phyloP scores from a whole-genome alignment of 2,329 filamentous ascomycete species.

The Pestalotiopsis sp. region DNA sequence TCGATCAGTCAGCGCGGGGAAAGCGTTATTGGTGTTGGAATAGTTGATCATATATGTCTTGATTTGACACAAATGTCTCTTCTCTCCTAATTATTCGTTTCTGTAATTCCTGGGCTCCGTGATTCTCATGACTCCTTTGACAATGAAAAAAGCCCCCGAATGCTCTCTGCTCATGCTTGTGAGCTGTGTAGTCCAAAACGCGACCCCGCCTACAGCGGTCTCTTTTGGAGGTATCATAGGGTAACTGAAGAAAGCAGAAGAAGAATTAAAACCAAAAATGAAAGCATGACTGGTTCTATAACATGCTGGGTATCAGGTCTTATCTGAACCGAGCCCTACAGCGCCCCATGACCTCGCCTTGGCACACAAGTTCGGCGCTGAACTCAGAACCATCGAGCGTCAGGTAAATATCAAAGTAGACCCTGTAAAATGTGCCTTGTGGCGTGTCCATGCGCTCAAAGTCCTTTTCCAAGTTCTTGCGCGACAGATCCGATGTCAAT shows the following conservation, averaged over 20 bases:
- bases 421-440: constrained; percentile 92
- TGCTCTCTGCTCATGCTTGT: neutral
- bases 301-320: constrained; percentile 14
- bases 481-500: constrained; percentile 91
- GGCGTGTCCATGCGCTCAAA: constrained; percentile 99
- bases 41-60: neutral
- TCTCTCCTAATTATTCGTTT: constrained; percentile 1
- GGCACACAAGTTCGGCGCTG: constrained; percentile 97
- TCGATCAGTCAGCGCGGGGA: neutral
- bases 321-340: constrained; percentile 87
- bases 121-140: constrained; percentile 4
- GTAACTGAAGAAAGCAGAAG: constrained; percentile 11
- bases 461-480: constrained; percentile 98
- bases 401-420: constrained; percentile 80
- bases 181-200: constrained; percentile 4
- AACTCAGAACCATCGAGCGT: constrained; percentile 97
- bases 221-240: constrained; percentile 18
- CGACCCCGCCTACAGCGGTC: neutral
- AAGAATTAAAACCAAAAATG: neutral
- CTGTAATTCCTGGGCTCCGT: constrained; percentile 1
- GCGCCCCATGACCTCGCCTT: constrained; percentile 97
- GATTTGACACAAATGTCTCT: constrained; percentile 2
- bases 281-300: constrained; percentile 3
- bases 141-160: neutral
- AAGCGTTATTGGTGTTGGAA: neutral